phyloP scores from a whole-genome alignment of 768 basidiomycete genomes.

The Pisolithus marmoratus region DNA sequence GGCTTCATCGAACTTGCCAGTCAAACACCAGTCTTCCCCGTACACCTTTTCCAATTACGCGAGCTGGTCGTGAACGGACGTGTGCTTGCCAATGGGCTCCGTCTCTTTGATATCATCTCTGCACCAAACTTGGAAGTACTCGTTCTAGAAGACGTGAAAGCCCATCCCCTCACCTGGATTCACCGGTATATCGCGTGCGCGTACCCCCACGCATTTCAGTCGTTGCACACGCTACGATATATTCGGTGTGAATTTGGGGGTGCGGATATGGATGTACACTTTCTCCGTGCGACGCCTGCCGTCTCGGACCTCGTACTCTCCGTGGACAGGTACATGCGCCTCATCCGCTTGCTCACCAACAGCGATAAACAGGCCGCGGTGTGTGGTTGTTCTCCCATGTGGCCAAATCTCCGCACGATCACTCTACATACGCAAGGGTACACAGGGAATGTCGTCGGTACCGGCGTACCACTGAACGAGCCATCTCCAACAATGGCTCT shows the following conservation, averaged over 20 bases:
- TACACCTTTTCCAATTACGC: constrained; percentile 20
- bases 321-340: constrained; percentile 24
- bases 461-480: constrained; percentile 23
- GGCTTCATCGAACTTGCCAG: constrained; percentile 25
- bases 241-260: constrained; percentile 25
- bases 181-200: constrained; percentile 24
- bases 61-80: constrained; percentile 29
- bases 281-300: constrained; percentile 27
- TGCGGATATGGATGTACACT: constrained; percentile 26
- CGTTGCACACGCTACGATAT: constrained; percentile 22
- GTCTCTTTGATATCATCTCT: constrained; percentile 28
- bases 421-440: constrained; percentile 29
- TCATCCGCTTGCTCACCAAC: constrained; percentile 27
- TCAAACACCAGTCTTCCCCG: constrained; percentile 14
- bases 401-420: constrained; percentile 18
- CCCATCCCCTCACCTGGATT: constrained; percentile 19
- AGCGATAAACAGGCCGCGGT: constrained; percentile 30
- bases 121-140: constrained; percentile 26
- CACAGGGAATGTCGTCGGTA: constrained; percentile 9
- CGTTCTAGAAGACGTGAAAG: constrained; percentile 27
- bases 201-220: constrained; percentile 24
- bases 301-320: constrained; percentile 27
- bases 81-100: constrained; percentile 22
- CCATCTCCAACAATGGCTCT: constrained; percentile 25
- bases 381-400: constrained; percentile 23